Percentiles rank a stretch among this genome's conserved stretches.
These are phyloP conservation scores for Quercus bicolor DNA, from an alignment of 306 rosid species.

Conservation along the genomic window DNA sequence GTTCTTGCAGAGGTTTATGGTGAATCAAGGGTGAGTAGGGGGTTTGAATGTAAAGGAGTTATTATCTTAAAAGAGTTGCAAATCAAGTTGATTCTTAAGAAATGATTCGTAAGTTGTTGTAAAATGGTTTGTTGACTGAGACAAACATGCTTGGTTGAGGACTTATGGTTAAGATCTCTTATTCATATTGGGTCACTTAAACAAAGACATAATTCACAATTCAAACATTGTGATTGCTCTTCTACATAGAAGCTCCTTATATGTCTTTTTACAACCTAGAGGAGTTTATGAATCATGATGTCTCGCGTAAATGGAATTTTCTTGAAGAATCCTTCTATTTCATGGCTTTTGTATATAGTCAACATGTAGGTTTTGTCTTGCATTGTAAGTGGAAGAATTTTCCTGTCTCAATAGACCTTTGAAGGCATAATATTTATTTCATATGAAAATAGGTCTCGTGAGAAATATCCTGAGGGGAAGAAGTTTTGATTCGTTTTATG, in stretches of 20 bases:
- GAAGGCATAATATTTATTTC: neutral
- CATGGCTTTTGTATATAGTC: neutral
- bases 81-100: neutral
- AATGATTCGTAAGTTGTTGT: neutral
- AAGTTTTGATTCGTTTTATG: too few species aligned
- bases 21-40: slow-evolving; percentile 22
- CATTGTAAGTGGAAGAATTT: too few species aligned
- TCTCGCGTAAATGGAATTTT: too few species aligned
- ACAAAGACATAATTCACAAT: neutral
- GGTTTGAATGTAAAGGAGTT: neutral
- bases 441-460: neutral
- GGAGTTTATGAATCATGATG: neutral
- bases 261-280: neutral
- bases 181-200: neutral
- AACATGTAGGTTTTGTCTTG: neutral
- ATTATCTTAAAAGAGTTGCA: neutral
- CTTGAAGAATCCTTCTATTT: neutral
- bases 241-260: neutral
- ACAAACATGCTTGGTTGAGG: neutral
- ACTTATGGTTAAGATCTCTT: neutral
- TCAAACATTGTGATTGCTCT: neutral
- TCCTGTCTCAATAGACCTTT: too few species aligned
- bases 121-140: neutral
- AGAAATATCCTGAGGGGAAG: too few species aligned
- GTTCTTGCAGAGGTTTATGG: slow-evolving; percentile 75